Evolutionary conservation across 1,284 basidiomycete genomes (phyloP), one percentile per base, ranked within the genome.

Genomic region (Trametes hirsuta): DNA sequence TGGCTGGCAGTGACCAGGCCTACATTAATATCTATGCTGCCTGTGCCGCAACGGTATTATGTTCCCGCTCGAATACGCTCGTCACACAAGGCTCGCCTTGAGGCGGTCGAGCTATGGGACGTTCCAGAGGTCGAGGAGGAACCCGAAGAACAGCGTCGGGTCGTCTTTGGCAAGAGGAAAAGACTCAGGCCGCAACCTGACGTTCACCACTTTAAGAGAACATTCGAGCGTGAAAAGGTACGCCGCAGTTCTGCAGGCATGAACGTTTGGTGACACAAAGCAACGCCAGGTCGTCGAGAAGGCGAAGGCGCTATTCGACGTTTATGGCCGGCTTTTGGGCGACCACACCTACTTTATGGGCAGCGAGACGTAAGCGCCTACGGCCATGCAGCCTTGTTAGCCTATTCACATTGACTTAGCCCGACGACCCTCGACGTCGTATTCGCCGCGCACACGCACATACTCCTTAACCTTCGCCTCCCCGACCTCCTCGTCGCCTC

Each of bases 41-140:
- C 85, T 14, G 59, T 88, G 2, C 91, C 90, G 1, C 87, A 89
- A 64, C 80, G 84, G 6, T 92, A 91, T 69, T 93, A 88, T 67
- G 81, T 91, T 2, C 87, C 90, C 0, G 69, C 72, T 6, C 82
- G 90, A 15, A 80, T 93, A 46, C 82, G 89, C 30, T 76, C 81
- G 30, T 71, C 78, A 9, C 81, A 87, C 63, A 78, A 74, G 60
- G 76, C 81, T 4, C 81, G 88, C 9, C 75, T 93, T 22, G 83
- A 88, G 68, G 79, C 80, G 4, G 80, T 80, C 22, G 87, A 84
- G 11, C 72, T 92, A 18, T 92, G 91, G 90, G 77, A 74, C 63
- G 63, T 78, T 4, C 75, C 78, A 14, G 75, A 72, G 25, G 72
- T 76, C 3, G 83, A 86, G 60, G 73, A 79, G 58, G 76, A 78